Percentiles rank a stretch among this genome's conserved stretches.
Conservation (phyloP, 2,329 filamentous ascomycete genomes). For the Ophioceras dolichostomum region DNA sequence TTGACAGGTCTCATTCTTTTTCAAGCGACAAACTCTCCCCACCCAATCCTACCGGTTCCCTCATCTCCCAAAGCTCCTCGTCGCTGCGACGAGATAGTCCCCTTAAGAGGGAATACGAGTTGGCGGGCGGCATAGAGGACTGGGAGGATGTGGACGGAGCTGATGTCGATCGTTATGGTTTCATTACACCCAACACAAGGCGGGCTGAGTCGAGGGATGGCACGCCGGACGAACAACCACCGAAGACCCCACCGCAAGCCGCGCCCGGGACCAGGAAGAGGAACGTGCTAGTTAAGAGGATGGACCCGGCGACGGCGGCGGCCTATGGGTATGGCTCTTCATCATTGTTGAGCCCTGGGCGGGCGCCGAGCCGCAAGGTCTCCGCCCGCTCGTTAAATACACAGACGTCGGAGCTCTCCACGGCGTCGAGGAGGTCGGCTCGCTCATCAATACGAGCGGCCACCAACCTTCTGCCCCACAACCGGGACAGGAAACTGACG, state of each 20-base stretch:
- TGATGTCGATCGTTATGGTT: slow-evolving; percentile 57
- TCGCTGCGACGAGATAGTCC: slow-evolving; percentile 29
- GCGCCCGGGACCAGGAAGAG: slow-evolving; percentile 12
- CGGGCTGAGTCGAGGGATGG: slow-evolving; percentile 24
- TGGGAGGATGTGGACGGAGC: slow-evolving; percentile 51
- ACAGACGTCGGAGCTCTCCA: slow-evolving; percentile 38
- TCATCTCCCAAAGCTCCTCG: slow-evolving; percentile 30
- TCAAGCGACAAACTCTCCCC: slow-evolving; percentile 6
- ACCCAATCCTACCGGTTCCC: slow-evolving; percentile 20
- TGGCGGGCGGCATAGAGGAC: slow-evolving; percentile 50
- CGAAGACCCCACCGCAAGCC: not conserved
- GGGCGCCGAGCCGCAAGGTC: slow-evolving; percentile 38
- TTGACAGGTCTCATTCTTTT: slow-evolving; percentile 6
- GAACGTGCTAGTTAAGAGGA: slow-evolving; percentile 30
- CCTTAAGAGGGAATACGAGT: slow-evolving; percentile 27
- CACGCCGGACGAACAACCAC: not conserved
- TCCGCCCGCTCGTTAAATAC: slow-evolving; percentile 48
- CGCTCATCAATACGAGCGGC: slow-evolving; percentile 44
- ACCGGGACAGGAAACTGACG: slow-evolving; percentile 46
- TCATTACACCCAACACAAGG: slow-evolving; percentile 39
- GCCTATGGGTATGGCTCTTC: slow-evolving; percentile 5
- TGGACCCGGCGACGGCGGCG: slow-evolving; percentile 23
- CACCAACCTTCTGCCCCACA: slow-evolving; percentile 46
- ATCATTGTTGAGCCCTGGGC: slow-evolving; percentile 23
- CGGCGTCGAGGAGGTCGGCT: slow-evolving; percentile 37